Conservation (phyloP, 805 yeast species). For the Komagataella ulmi region DNA sequence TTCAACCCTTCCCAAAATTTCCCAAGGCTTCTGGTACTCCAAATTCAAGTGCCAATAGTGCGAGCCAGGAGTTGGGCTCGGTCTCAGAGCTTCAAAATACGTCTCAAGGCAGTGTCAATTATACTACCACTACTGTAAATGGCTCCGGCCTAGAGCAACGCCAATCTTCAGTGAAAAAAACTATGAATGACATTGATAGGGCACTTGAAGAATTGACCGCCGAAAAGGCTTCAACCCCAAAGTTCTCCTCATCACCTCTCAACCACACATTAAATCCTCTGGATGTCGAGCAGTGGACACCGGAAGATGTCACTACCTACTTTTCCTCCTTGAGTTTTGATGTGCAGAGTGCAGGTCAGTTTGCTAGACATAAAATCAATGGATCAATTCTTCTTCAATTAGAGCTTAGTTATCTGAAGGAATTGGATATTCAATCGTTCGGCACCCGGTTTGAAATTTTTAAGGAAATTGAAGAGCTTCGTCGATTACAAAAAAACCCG, state of each 20-base stretch:
- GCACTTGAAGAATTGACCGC: constrained; percentile 51
- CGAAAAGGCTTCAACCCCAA: not conserved
- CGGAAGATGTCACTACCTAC: constrained; percentile 73
- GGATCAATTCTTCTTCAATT: constrained; percentile 79
- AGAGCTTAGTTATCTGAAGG: constrained; percentile 78
- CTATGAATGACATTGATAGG: constrained; percentile 60
- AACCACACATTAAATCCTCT: constrained; percentile 24
- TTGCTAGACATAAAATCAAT: constrained; percentile 77
- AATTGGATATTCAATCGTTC: constrained; percentile 80
- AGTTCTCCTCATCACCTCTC: not conserved
- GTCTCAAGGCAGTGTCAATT: not conserved
- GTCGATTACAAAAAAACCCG: constrained; percentile 13
- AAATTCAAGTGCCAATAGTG: constrained; percentile 2
- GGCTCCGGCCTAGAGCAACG: constrained; percentile 6
- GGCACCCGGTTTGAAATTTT: constrained; percentile 91
- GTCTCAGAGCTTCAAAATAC: not conserved
- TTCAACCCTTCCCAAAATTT: constrained; percentile 2
- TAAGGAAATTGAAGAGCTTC: constrained; percentile 72
- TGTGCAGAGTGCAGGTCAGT: constrained; percentile 58
- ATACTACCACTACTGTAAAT: not conserved
- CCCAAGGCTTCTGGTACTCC: constrained; percentile 5
- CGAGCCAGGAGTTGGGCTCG: constrained; percentile 2
- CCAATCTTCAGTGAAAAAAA: constrained; percentile 30
- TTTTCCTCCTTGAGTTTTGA: constrained; percentile 68
- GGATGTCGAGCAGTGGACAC: constrained; percentile 59